phyloP scores from a whole-genome alignment of 257 asterid species.

The Nicotiana noctiflora region DNA sequence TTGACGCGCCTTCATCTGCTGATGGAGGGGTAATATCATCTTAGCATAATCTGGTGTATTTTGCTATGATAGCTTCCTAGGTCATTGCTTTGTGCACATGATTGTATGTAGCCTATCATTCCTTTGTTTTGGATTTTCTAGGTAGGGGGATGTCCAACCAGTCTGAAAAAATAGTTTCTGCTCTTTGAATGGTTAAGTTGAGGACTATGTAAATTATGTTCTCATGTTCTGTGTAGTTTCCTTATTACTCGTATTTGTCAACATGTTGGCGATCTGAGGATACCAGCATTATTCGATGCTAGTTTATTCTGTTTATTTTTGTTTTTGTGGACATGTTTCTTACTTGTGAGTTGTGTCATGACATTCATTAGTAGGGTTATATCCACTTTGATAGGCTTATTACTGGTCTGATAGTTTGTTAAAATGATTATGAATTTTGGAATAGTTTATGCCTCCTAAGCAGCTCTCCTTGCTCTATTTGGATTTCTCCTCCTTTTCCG shows the following conservation, averaged over 20 bases:
- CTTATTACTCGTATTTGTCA: neutral
- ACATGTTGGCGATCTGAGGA: neutral
- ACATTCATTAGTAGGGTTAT: neutral
- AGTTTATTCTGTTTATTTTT: neutral
- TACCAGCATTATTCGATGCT: neutral
- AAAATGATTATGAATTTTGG: neutral
- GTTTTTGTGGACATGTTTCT: neutral
- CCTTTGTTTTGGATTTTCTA: neutral
- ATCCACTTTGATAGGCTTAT: neutral
- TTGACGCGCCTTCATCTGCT: slow-evolving; percentile 12
- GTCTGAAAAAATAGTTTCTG: neutral
- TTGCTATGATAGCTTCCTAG: neutral
- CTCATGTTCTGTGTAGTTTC: neutral
- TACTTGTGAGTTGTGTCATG: slow-evolving; percentile 3
- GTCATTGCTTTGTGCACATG: neutral
- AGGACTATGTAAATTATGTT: neutral
- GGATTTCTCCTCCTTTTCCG: neutral
- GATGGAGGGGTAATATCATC: slow-evolving; percentile 12
- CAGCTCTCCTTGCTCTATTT: neutral
- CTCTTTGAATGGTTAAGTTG: neutral
- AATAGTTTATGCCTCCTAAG: neutral
- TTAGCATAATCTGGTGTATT: neutral
- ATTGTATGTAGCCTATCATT: neutral
- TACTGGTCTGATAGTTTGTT: neutral
- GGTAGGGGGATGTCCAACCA: neutral